Evolutionary conservation across 176 grass and related monocot species (phyloP).

Genomic region (Avena eriantha): DNA sequence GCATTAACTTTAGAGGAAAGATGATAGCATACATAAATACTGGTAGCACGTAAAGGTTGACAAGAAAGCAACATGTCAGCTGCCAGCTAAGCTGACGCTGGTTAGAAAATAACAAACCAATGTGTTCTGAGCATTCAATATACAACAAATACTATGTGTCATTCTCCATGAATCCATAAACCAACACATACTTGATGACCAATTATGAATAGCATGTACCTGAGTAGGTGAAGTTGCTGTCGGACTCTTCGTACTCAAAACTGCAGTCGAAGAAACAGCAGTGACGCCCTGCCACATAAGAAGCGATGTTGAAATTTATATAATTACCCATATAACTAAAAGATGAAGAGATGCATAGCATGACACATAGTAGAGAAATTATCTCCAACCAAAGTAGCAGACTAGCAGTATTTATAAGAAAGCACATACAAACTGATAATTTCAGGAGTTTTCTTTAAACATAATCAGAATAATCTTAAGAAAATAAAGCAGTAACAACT

Average conservation of each 20-base stretch:
- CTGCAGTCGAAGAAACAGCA: constrained; percentile 70
- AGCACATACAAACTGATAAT: constrained; percentile 3
- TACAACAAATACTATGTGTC: not conserved
- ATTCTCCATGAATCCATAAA: constrained; percentile 12
- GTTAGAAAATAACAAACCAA: constrained; percentile 5
- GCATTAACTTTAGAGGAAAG: constrained; percentile 9
- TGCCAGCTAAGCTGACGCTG: constrained; percentile 11
- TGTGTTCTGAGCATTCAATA: not conserved
- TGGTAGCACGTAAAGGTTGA: constrained; percentile 24
- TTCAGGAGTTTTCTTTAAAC: constrained; percentile 9
- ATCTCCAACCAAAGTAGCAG: not conserved
- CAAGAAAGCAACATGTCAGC: constrained; percentile 27
- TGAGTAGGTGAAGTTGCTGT: constrained; percentile 64
- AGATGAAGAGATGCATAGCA: not conserved
- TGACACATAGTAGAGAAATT: constrained; percentile 19
- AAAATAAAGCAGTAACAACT: constrained; percentile 32
- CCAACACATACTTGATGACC: constrained; percentile 9
- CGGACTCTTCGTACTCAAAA: constrained; percentile 73
- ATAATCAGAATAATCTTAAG: constrained; percentile 33
- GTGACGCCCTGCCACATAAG: constrained; percentile 71
- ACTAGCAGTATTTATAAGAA: constrained; percentile 9
- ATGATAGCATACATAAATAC: not conserved
- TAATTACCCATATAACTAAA: constrained; percentile 24
- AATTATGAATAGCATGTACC: constrained; percentile 42
- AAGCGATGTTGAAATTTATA: constrained; percentile 42